These are phyloP conservation scores for Tephrocybe sp. DNA, from an alignment of 768 basidiomycete genomes.

Conservation along the genomic window DNA sequence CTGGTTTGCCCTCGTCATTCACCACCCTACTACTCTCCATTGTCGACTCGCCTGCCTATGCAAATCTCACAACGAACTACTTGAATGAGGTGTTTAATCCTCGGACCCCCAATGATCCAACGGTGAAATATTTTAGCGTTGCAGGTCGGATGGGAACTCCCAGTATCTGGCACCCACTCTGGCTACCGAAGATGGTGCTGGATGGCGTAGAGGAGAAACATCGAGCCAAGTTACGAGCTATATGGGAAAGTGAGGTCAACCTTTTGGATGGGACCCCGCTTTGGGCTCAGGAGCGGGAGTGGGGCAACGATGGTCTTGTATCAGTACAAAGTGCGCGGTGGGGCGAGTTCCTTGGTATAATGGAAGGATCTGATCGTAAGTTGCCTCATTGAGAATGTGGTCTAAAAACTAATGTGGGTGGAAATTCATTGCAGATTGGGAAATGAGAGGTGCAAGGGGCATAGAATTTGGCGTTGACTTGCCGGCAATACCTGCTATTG, in stretches of 20 bases:
- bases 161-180: constrained; percentile 90
- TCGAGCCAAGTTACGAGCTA: constrained; percentile 38
- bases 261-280: constrained; percentile 25
- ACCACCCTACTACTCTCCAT: constrained; percentile 84
- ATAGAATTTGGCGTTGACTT: constrained; percentile 63
- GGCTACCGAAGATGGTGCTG: constrained; percentile 93
- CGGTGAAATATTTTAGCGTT: constrained; percentile 90
- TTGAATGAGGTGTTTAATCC: constrained; percentile 83
- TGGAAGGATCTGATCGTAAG: constrained; percentile 84
- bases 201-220: constrained; percentile 77
- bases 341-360: constrained; percentile 91
- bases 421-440: constrained; percentile 61
- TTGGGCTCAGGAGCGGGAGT: constrained; percentile 51
- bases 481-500: constrained; percentile 45
- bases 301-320: constrained; percentile 93
- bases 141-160: constrained; percentile 70
- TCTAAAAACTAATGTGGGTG: not conserved
- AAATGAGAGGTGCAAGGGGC: constrained; percentile 86
- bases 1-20: constrained; percentile 76
- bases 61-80: constrained; percentile 85
- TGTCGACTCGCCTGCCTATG: constrained; percentile 95
- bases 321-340: constrained; percentile 90
- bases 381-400: not conserved
- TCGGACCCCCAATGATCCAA: constrained; percentile 69
- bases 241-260: constrained; percentile 28